phyloP scores from a whole-genome alignment of 2,329 filamentous ascomycete species.

The Ceratocystis eucalypticola region DNA sequence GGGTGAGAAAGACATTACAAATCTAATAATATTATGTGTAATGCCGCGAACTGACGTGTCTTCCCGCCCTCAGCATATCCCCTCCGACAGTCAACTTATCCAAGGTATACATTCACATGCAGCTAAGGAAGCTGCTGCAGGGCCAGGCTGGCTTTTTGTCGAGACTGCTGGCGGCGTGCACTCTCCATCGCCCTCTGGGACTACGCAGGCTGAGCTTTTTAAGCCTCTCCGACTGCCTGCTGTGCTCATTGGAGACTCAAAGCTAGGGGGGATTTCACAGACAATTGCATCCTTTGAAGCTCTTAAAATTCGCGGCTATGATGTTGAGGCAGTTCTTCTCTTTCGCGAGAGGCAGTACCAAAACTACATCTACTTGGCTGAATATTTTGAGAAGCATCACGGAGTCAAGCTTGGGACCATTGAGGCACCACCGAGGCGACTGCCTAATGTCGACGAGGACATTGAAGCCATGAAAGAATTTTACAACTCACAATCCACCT shows the following conservation, averaged over 20 bases:
- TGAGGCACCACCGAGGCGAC: conserved; percentile 43
- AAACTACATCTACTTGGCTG: conserved; percentile 52
- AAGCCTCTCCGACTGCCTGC: conserved; percentile 58
- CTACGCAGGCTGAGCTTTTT: conserved; percentile 65
- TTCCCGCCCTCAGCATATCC: conserved; percentile 30
- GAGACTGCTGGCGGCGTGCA: conserved; percentile 76
- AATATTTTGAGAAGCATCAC: conserved; percentile 51
- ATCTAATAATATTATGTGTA: not conserved
- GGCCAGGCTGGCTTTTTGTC: conserved; percentile 50
- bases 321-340: conserved; percentile 55
- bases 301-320: conserved; percentile 62
- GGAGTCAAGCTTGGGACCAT: conserved; percentile 44
- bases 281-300: conserved; percentile 74
- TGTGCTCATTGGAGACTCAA: conserved; percentile 60
- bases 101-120: conserved; percentile 35
- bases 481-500: conserved; percentile 38
- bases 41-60: not conserved
- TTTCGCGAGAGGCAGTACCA: conserved; percentile 53
- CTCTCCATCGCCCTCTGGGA: conserved; percentile 63
- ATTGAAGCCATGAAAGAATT: conserved; percentile 46
- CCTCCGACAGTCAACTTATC: conserved; percentile 39
- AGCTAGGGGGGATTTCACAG: conserved; percentile 65
- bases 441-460: conserved; percentile 33
- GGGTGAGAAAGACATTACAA: conserved; percentile 25
- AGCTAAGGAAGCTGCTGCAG: conserved; percentile 29